Evolutionary conservation across 2,329 filamentous ascomycete genomes (phyloP), one percentile per base, ranked within the genome.

Genomic region (Colletotrichum navitas): DNA sequence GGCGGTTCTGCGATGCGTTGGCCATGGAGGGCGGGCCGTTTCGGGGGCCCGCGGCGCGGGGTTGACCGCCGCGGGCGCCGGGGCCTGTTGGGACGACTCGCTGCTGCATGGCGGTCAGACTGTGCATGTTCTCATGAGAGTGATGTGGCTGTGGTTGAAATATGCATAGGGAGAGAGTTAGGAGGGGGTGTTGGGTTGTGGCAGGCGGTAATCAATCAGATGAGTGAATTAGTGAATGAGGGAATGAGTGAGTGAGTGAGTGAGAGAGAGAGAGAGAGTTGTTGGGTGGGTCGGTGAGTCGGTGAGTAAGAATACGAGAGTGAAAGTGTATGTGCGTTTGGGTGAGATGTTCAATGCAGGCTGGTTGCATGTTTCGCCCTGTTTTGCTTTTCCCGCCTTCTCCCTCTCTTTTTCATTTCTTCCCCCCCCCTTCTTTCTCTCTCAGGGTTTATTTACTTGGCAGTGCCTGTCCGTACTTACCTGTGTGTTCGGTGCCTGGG

Each of bases 1-100:
- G 63, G 55, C 63, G 65, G 55, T 68, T 73, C 51, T 66, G 67
- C 18, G 67, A 63, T 11, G 66, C 71, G 71, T 71, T 73, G 49
- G 71, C 67, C 52, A 47, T 58, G 43, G 67, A 45, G 29, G 72
- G 72, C 32, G 71, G 71, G 5, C 59, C 63, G 54, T 47, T 69
- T 21, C 70, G 63, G 21, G 68, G 71, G 29, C 68, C 68, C 26
- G 71, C 63, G 54, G 65, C 68, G 58, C 68, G 68, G 18, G 68
- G 34, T 18, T 71, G 68, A 21, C 36, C 34, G 45, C 43, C 51
- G 58, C 63, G 63, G 24, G 29, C 62, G 52, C 51, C 41, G 18
- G 26, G 51, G 51, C 58, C 49, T 47, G 71, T 59, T 36, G 58
- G 71, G 21, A 63, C 68, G n/a, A 60, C 63, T 60, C 68, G 52